These are phyloP conservation scores for Sequoiadendron giganteum DNA, from an alignment of 75 land plant genomes.

Conservation along the genomic window DNA sequence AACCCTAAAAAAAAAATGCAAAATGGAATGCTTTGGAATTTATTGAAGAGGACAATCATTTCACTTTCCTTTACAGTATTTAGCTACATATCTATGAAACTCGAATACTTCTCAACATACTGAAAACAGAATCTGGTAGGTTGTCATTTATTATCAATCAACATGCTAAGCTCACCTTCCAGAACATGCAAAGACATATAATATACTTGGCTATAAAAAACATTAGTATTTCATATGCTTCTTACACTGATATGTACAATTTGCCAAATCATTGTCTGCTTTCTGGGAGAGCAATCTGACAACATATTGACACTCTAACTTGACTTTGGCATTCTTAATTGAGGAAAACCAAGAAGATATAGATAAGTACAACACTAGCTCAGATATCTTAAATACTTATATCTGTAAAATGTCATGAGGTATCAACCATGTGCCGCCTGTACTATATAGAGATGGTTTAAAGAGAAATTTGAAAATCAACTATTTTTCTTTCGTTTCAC, in stretches of 20 bases:
- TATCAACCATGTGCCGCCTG: too few relatives aligned
- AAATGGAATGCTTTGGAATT: neutral
- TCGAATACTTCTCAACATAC: neutral
- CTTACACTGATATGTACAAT: neutral
- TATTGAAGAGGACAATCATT: neutral
- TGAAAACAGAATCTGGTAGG: neutral
- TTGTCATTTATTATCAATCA: neutral
- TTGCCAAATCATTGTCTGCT: neutral
- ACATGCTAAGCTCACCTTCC: constrained; percentile 1
- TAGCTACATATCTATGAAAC: neutral
- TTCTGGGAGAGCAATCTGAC: neutral
- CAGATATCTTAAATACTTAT: too few relatives aligned
- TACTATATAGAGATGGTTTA: too few relatives aligned
- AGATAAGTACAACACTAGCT: neutral
- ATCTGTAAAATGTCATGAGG: too few relatives aligned
- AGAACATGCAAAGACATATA: neutral
- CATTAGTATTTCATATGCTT: neutral
- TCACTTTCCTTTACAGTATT: neutral
- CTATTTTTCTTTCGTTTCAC: too few relatives aligned
- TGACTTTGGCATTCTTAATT: neutral
- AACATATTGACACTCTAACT: neutral
- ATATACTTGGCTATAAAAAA: neutral
- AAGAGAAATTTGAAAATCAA: too few relatives aligned
- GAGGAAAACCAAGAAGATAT: neutral
- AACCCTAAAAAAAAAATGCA: neutral